These are phyloP conservation scores for Chlorociboria aeruginascens DNA, from an alignment of 495 filamentous ascomycete species.

Conservation along the genomic window DNA sequence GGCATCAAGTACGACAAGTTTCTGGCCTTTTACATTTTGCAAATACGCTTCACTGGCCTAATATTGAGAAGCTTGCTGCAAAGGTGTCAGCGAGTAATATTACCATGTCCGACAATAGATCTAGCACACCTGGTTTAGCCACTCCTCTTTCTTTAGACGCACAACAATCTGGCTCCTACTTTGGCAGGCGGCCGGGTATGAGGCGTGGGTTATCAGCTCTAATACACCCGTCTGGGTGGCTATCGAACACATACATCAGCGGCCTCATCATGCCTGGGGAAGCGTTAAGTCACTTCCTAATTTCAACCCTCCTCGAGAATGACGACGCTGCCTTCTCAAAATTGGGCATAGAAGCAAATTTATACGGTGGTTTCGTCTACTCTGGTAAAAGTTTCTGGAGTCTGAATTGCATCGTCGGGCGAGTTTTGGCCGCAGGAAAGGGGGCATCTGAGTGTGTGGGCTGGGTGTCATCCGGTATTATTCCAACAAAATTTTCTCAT, in stretches of 20 bases:
- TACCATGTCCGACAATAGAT: slow-evolving; percentile 7
- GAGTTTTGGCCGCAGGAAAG: slow-evolving; percentile 54
- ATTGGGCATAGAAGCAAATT: slow-evolving; percentile 56
- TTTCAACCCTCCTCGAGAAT: slow-evolving; percentile 68
- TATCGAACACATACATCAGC: slow-evolving; percentile 66
- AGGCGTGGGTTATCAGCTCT: slow-evolving; percentile 23
- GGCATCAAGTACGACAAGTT: slow-evolving; percentile 38
- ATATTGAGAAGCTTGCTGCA: slow-evolving; percentile 13
- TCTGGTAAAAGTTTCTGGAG: slow-evolving; percentile 68
- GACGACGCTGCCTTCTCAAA: slow-evolving; percentile 49
- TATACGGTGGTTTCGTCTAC: slow-evolving; percentile 73
- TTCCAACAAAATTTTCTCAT: slow-evolving; percentile 37
- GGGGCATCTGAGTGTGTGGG: slow-evolving; percentile 66
- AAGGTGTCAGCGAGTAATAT: slow-evolving; percentile 12
- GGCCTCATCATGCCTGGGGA: slow-evolving; percentile 73
- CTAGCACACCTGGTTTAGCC: slow-evolving; percentile 8
- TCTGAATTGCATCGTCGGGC: slow-evolving; percentile 62
- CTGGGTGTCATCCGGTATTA: slow-evolving; percentile 53
- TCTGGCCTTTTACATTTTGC: slow-evolving; percentile 47
- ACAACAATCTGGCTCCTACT: slow-evolving; percentile 19
- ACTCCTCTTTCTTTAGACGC: slow-evolving; percentile 14
- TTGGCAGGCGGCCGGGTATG: slow-evolving; percentile 11
- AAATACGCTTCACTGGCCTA: slow-evolving; percentile 41
- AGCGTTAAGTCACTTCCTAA: slow-evolving; percentile 59
- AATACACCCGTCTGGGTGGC: slow-evolving; percentile 55